Percentiles rank a stretch among this genome's conserved stretches.
phyloP scores from a whole-genome alignment of 164 flowering plant species.

The Warburgia ugandensis region DNA sequence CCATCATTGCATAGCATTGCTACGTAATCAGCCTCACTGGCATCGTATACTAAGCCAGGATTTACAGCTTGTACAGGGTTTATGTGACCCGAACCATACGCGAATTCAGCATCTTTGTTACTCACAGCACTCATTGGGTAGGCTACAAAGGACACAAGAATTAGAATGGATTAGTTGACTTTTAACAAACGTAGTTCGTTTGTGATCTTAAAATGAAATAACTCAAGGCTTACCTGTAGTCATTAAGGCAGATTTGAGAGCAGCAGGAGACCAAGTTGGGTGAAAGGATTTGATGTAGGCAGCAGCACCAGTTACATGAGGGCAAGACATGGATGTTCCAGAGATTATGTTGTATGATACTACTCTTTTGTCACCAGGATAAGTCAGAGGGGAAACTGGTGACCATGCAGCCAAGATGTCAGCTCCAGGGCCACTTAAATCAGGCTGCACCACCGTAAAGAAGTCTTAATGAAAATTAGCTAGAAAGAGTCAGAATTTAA shows the following conservation, averaged over 20 bases:
- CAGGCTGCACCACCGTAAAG: constrained; percentile 41
- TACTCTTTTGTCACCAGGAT: constrained; percentile 7
- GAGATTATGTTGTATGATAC: constrained; percentile 20
- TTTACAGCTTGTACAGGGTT: constrained; percentile 34
- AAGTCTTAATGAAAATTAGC: not conserved
- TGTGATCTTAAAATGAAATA: too few species aligned
- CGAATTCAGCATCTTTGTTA: constrained; percentile 40
- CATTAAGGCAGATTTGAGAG: constrained; percentile 78
- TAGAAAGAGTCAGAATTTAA: not conserved
- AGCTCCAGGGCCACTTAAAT: constrained; percentile 65
- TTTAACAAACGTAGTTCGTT: not conserved
- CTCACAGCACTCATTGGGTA: constrained; percentile 21
- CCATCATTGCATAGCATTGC: constrained; percentile 48
- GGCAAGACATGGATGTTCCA: constrained; percentile 79
- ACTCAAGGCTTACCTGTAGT: constrained; percentile 54
- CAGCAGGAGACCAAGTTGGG: constrained; percentile 69
- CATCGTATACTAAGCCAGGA: constrained; percentile 61
- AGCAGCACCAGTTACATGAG: constrained; percentile 53
- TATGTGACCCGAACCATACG: constrained; percentile 55
- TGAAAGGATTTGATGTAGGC: constrained; percentile 71
- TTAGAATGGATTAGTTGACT: not conserved
- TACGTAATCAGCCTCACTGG: constrained; percentile 35
- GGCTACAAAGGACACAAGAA: constrained; percentile 28
- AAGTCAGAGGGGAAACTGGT: constrained; percentile 20
- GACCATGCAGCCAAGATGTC: constrained; percentile 61